Evolutionary conservation across 2,329 filamentous ascomycete genomes (phyloP).

Genomic region (Penicillium paneum): DNA sequence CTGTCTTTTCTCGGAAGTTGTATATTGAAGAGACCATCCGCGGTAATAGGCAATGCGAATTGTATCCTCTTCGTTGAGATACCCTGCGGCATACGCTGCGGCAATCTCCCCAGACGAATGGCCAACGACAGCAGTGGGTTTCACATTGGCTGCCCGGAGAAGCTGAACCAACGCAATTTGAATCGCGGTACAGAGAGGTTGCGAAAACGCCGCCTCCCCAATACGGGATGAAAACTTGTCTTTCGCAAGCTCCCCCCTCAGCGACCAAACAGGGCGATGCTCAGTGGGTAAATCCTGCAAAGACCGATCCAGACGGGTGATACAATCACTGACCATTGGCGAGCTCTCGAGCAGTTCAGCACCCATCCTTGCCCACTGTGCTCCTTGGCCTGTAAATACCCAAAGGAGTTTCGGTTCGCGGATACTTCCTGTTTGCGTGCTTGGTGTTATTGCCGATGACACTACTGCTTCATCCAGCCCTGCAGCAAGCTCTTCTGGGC

Average conservation of each 20-base stretch:
- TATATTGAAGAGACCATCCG: conserved; percentile 33
- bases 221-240: conserved; percentile 15
- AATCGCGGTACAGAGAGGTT: conserved; percentile 26
- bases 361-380: conserved; percentile 34
- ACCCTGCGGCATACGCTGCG: conserved; percentile 50
- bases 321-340: conserved; percentile 9
- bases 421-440: conserved; percentile 6
- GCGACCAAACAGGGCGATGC: conserved; percentile 22
- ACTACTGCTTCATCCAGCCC: conserved; percentile 10
- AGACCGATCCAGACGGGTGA: conserved; percentile 15
- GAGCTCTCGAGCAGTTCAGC: conserved; percentile 15
- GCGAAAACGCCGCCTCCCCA: conserved; percentile 22
- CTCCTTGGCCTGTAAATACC: conserved; percentile 34
- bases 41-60: conserved; percentile 49
- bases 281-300: conserved; percentile 20
- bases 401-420: conserved; percentile 16
- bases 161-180: conserved; percentile 30
- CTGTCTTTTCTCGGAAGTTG: conserved; percentile 6
- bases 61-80: conserved; percentile 42
- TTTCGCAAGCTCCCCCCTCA: conserved; percentile 20
- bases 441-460: conserved; percentile 1
- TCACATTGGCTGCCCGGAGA: conserved; percentile 31
- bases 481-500: conserved; percentile 3
- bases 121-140: conserved; percentile 42
- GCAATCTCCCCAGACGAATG: conserved; percentile 54